Evolutionary conservation across 768 basidiomycete genomes (phyloP).

Genomic region (Phaffia tasmanica): DNA sequence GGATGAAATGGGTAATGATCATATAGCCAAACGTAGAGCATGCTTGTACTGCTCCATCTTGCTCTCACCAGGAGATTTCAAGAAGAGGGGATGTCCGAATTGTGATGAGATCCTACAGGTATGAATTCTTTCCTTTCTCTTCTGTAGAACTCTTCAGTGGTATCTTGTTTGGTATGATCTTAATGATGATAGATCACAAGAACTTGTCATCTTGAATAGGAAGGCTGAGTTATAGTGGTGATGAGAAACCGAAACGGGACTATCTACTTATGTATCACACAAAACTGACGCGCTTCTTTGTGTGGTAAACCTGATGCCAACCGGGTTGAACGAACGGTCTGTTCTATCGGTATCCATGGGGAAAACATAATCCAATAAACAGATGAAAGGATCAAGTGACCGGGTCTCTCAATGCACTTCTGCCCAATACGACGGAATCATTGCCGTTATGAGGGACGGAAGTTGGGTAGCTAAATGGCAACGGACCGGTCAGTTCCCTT

Average conservation of each 20-base stretch:
- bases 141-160: neutral
- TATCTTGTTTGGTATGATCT: neutral
- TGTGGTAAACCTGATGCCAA: neutral
- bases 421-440: constrained; percentile 81
- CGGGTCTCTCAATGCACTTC: constrained; percentile 78
- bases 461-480: constrained; percentile 99
- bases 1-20: too few relatives aligned
- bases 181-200: neutral
- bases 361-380: neutral
- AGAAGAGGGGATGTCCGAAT: constrained; percentile 82
- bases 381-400: constrained; percentile 84
- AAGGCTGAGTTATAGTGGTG: too few relatives aligned
- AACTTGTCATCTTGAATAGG: neutral
- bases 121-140: constrained; percentile 19
- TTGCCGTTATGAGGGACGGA: constrained; percentile 70
- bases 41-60: constrained; percentile 90
- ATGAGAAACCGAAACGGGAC: too few relatives aligned
- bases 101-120: constrained; percentile 94
- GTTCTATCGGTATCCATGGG: neutral
- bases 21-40: constrained; percentile 53
- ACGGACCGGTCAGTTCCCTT: constrained; percentile 58
- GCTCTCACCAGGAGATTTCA: constrained; percentile 70
- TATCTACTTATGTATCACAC: too few relatives aligned
- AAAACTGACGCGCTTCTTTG: too few relatives aligned
- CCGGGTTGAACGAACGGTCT: neutral